phyloP scores from a whole-genome alignment of 164 flowering plant species.

The Berberis thunbergii region DNA sequence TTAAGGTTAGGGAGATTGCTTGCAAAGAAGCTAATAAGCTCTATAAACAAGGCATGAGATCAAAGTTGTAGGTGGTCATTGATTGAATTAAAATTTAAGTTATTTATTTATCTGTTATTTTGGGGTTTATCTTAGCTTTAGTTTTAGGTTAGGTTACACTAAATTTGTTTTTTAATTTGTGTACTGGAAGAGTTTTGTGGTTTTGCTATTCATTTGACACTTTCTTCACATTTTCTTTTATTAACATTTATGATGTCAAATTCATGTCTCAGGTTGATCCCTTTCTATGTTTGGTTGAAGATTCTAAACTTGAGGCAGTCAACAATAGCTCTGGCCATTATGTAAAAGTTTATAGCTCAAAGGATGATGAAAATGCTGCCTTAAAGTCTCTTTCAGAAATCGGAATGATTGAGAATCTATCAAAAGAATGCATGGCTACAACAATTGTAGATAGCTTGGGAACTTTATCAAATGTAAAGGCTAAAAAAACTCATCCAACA shows the following conservation, averaged over 20 bases:
- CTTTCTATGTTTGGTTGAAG: constrained; percentile 58
- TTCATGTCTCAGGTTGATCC: constrained; percentile 70
- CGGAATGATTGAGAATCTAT: constrained; percentile 31
- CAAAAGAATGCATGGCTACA: constrained; percentile 50
- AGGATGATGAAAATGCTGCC: constrained; percentile 67
- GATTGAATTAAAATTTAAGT: too few relatives aligned
- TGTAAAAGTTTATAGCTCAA: constrained; percentile 44
- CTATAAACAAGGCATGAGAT: too few relatives aligned
- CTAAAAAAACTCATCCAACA: not conserved
- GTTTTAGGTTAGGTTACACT: too few relatives aligned
- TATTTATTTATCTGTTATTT: too few relatives aligned
- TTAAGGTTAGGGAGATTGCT: too few relatives aligned
- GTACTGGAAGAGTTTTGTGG: not conserved
- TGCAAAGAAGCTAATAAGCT: too few relatives aligned
- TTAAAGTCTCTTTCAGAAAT: constrained; percentile 49
- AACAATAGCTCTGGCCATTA: constrained; percentile 19
- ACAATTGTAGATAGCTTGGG: constrained; percentile 53
- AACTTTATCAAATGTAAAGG: constrained; percentile 42
- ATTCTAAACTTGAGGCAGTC: constrained; percentile 54
- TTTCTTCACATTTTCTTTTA: not conserved
- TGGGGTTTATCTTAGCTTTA: too few relatives aligned
- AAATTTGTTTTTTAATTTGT: not conserved
- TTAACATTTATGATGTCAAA: constrained; percentile 1
- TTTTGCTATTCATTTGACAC: not conserved
- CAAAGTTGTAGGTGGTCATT: too few relatives aligned